A percentile compares a stretch with the other conserved stretches of the same genome.
phyloP scores from a whole-genome alignment of 371 early-diverging fungal species.

The Umbelopsis sp. region DNA sequence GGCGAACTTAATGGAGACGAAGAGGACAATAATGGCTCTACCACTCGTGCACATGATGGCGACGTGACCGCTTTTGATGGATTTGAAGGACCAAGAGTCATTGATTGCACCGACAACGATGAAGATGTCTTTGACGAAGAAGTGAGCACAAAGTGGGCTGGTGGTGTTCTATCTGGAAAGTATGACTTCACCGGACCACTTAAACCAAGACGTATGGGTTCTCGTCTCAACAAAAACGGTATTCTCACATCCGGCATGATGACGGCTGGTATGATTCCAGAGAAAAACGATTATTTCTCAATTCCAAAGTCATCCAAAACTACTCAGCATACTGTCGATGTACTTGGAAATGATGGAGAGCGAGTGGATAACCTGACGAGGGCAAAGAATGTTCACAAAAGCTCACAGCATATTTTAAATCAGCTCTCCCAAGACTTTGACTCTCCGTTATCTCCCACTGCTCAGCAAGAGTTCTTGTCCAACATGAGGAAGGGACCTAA shows the following conservation, averaged over 20 bases:
- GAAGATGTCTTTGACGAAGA: conserved; percentile 14
- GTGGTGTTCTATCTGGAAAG: conserved; percentile 1
- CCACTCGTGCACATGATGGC: neutral
- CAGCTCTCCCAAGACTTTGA: conserved; percentile 1
- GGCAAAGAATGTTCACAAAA: conserved; percentile 14
- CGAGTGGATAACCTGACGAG: conserved; percentile 33
- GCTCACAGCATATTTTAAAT: neutral
- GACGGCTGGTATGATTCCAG: neutral
- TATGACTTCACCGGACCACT: conserved; percentile 2
- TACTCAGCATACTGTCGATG: conserved; percentile 44
- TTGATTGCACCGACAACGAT: conserved; percentile 8
- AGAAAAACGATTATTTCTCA: conserved; percentile 16
- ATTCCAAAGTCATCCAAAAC: neutral
- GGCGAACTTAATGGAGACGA: neutral
- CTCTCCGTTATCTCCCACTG: conserved; percentile 8
- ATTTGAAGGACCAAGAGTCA: conserved; percentile 4
- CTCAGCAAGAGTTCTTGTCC: conserved; percentile 7
- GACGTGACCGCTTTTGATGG: conserved; percentile 3
- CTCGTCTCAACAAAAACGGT: neutral
- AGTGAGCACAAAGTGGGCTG: conserved; percentile 12
- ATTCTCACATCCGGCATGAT: conserved; percentile 17
- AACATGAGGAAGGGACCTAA: neutral
- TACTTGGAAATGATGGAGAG: conserved; percentile 46
- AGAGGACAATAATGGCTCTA: neutral
- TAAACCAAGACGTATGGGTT: conserved; percentile 7